These are phyloP conservation scores for Trichoderma sp. DNA, from an alignment of 2,329 filamentous ascomycete genomes.

Conservation along the genomic window DNA sequence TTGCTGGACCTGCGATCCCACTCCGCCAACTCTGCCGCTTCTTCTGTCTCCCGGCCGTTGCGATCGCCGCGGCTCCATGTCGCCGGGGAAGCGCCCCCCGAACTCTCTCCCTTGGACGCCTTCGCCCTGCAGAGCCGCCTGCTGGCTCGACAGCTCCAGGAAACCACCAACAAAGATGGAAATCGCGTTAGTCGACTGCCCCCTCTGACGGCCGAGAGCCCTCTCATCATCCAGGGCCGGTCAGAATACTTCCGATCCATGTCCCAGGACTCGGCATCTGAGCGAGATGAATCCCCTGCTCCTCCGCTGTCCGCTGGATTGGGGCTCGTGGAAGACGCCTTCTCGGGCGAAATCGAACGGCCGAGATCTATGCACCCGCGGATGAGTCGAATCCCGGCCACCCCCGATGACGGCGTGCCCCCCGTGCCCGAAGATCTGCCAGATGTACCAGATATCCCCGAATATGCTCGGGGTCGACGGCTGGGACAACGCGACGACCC, in stretches of 20 bases:
- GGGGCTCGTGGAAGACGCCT: slow-evolving; percentile 58
- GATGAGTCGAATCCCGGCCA: slow-evolving; percentile 64
- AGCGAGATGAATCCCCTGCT: slow-evolving; percentile 39
- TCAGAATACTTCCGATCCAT: slow-evolving; percentile 80
- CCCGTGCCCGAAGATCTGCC: slow-evolving; percentile 49
- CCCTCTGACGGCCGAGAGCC: slow-evolving; percentile 78
- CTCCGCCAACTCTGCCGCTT: slow-evolving; percentile 53
- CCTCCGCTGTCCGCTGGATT: slow-evolving; percentile 36
- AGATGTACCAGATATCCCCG: slow-evolving; percentile 45
- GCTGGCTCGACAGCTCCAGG: slow-evolving; percentile 83
- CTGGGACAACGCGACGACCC: slow-evolving; percentile 44
- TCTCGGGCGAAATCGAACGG: slow-evolving; percentile 50
- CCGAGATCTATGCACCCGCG: slow-evolving; percentile 75
- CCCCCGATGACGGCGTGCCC: slow-evolving; percentile 51
- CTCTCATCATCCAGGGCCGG: slow-evolving; percentile 71
- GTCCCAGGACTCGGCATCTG: slow-evolving; percentile 62
- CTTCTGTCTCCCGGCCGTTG: slow-evolving; percentile 53
- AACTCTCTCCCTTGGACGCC: slow-evolving; percentile 90
- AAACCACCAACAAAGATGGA: slow-evolving; percentile 67
- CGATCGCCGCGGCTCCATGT: slow-evolving; percentile 75
- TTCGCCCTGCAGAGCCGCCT: slow-evolving; percentile 90
- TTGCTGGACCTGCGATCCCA: slow-evolving; percentile 62
- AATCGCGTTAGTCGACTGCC: slow-evolving; percentile 83
- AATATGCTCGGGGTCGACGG: slow-evolving; percentile 45
- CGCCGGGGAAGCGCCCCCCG: slow-evolving; percentile 80